Conservation (phyloP, 805 yeast species). For the Lipomyces yamanashiensis region DNA sequence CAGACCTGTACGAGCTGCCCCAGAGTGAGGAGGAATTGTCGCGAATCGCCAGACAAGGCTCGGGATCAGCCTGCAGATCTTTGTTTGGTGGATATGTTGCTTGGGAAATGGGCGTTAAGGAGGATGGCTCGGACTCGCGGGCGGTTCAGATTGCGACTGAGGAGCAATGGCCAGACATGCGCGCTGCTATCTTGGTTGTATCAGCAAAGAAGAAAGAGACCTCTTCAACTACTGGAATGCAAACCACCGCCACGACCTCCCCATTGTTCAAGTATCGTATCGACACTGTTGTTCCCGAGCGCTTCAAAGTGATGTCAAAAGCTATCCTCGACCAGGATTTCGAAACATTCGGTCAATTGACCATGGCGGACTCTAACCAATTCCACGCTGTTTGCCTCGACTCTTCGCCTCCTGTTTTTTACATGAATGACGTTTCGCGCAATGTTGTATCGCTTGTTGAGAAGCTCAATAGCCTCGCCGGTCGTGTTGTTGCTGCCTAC, state of each 20-base stretch:
- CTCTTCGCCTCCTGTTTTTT: conserved; percentile 93
- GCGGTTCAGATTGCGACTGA: conserved; percentile 90
- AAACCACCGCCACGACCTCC: conserved; percentile 86
- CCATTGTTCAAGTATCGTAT: conserved; percentile 83
- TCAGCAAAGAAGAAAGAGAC: conserved; percentile 94
- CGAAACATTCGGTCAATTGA: conserved; percentile 78
- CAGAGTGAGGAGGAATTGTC: conserved; percentile 83
- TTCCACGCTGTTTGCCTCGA: conserved; percentile 98
- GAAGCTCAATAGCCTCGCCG: conserved; percentile 68
- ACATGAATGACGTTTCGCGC: conserved; percentile 88
- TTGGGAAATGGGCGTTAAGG: conserved; percentile 90
- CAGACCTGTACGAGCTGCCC: conserved; percentile 83
- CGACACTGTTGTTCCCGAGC: conserved; percentile 78
- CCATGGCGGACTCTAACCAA: conserved; percentile 96
- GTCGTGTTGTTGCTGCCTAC: conserved; percentile 81
- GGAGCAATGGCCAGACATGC: conserved; percentile 89
- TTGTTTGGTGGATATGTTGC: conserved; percentile 97
- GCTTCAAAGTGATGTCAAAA: conserved; percentile 81
- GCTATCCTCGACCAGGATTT: conserved; percentile 79
- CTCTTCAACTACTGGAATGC: conserved; percentile 96
- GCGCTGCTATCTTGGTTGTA: conserved; percentile 89
- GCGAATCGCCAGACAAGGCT: conserved; percentile 94
- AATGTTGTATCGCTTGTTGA: conserved; percentile 79
- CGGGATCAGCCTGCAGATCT: conserved; percentile 98
- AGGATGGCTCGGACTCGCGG: conserved; percentile 87